Evolutionary conservation across 805 yeast genomes (phyloP), one percentile per base, ranked within the genome.

Genomic region (Candida lessepsii): DNA sequence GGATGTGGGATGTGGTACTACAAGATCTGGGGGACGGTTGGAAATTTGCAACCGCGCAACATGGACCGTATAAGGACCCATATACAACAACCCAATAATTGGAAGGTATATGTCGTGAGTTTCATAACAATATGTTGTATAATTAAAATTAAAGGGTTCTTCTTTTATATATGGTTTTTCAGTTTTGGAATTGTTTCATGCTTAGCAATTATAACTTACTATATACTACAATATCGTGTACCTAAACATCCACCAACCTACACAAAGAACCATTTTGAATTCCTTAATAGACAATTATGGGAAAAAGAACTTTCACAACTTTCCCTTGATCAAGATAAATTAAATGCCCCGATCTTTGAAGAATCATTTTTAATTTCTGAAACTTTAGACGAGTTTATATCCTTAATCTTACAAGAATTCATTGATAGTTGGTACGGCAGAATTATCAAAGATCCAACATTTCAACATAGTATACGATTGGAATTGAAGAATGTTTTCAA

Each of bases 331-430:
- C 40, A 53, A 49, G 46, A 48, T 62, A 57, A 48, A 6, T 33
- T 54, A 26, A 27, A 38, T 6, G 23, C 29, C 5, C 61, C 65
- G 0, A 50, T 71, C 2, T 63, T 73, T 25, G 73, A 75, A 2
- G 75, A 75, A 17, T 75, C 80, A 19, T 70, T 74, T 41, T 49
- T 71, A 2, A 68, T 82, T 4, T 76, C 84, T 2, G 78, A 73
- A 31, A 62, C 78, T 0, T 36, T 83, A 5, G 75, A 77, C 33
- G 70, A 67, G 9, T 54, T 83, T n/a, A 59, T 80, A 3, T 63
- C 64, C 24, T 58, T 72, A 29, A 61, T 83, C 1, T 46, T 78
- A 5, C 50, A 71, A 11, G 80, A 77, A 39, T 83, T 83, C 52
- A 68, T 83, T 5, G 58, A 61, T 29, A 57, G 74, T 4, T 83